Percentiles rank a stretch among this genome's conserved stretches.
Conservation (phyloP, 495 filamentous ascomycete species). For the Baudoinia panamericana region DNA sequence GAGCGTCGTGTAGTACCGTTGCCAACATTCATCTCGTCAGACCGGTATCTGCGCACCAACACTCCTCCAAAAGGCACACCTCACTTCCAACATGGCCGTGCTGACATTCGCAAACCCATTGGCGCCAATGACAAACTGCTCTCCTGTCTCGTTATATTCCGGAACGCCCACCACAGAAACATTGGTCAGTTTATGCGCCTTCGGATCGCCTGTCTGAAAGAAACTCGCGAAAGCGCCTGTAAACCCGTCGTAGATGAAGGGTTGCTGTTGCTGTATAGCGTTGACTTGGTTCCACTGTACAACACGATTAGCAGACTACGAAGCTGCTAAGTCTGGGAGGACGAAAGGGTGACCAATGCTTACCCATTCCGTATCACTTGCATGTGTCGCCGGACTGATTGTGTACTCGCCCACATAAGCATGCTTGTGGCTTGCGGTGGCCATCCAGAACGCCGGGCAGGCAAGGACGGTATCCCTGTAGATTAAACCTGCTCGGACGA, state of each 20-base stretch:
- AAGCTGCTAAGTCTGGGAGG: too few species aligned
- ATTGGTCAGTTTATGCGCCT: slow-evolving; percentile 43
- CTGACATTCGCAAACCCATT: slow-evolving; percentile 33
- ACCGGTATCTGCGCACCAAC: slow-evolving; percentile 24
- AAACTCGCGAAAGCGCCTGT: slow-evolving; percentile 48
- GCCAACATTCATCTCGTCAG: too few species aligned
- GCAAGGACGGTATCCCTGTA: slow-evolving; percentile 48
- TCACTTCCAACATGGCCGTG: slow-evolving; percentile 30
- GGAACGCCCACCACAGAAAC: slow-evolving; percentile 35
- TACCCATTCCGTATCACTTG: slow-evolving; percentile 45
- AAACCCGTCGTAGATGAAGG: slow-evolving; percentile 43
- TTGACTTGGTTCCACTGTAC: slow-evolving; percentile 46
- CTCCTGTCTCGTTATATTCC: slow-evolving; percentile 24
- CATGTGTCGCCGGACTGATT: slow-evolving; percentile 46
- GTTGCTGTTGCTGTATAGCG: slow-evolving; percentile 38
- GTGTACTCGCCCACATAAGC: slow-evolving; percentile 47
- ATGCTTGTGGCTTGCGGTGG: slow-evolving; percentile 31
- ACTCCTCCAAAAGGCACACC: slow-evolving; percentile 44
- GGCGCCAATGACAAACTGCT: slow-evolving; percentile 40
- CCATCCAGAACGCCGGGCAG: slow-evolving; percentile 47
- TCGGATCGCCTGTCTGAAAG: slow-evolving; percentile 46
- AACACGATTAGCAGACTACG: slow-evolving; percentile 2
- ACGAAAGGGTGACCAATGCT: slow-evolving; percentile 13
- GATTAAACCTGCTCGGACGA: slow-evolving; percentile 39
- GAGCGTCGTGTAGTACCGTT: too few species aligned